Evolutionary conservation across 2,329 filamentous ascomycete genomes (phyloP).

Genomic region (Coniochaeta ligniaria): DNA sequence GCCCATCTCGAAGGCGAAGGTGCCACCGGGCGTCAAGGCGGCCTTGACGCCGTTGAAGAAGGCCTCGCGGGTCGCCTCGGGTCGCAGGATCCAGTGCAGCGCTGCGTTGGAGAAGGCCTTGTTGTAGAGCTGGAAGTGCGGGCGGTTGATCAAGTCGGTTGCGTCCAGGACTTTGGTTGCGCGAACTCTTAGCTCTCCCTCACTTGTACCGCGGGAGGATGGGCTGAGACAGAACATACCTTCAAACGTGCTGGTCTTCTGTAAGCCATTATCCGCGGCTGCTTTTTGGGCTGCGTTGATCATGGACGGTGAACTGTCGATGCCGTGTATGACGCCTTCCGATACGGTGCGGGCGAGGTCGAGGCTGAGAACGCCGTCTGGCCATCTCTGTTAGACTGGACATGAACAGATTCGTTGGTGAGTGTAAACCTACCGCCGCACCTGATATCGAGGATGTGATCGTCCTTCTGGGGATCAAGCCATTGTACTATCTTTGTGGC

Average conservation of each 20-base stretch:
- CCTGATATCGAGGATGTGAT: constrained; percentile 54
- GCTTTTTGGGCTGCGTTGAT: constrained; percentile 41
- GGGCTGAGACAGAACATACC: constrained; percentile 19
- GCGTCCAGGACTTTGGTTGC: constrained; percentile 35
- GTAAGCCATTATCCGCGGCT: constrained; percentile 22
- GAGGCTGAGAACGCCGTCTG: constrained; percentile 52
- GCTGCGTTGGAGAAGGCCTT: constrained; percentile 63
- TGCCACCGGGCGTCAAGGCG: constrained; percentile 46
- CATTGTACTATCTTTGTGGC: constrained; percentile 50
- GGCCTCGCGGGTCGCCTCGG: constrained; percentile 28
- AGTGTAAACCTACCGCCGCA: constrained; percentile 44
- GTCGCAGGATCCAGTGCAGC: constrained; percentile 58
- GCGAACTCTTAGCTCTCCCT: not conserved
- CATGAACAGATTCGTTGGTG: not conserved
- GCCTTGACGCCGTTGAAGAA: constrained; percentile 48
- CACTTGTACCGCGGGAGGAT: not conserved
- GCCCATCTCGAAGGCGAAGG: constrained; percentile 64
- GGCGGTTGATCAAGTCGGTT: constrained; percentile 26
- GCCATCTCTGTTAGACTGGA: constrained; percentile 4
- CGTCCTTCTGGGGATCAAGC: constrained; percentile 50
- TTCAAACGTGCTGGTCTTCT: constrained; percentile 34
- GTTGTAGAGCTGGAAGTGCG: constrained; percentile 32
- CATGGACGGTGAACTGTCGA: constrained; percentile 54
- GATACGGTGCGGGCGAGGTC: constrained; percentile 41
- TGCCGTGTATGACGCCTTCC: constrained; percentile 43